A percentile compares a stretch with the other conserved stretches of the same genome.
phyloP scores from a whole-genome alignment of 306 rosid species.

The Neltuma alba region DNA sequence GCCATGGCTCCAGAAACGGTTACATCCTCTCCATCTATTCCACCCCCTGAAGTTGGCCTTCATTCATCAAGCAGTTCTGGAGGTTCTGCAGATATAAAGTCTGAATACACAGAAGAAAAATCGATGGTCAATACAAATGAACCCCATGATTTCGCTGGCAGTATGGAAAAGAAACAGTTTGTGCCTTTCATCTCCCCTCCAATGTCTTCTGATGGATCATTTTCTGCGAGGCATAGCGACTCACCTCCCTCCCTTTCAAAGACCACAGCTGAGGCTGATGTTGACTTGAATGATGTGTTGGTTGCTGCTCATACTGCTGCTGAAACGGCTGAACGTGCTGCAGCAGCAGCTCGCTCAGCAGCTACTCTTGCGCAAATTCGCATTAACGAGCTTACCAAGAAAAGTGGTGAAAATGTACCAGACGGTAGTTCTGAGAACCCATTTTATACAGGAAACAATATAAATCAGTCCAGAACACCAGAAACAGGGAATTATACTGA shows the following conservation, averaged over 20 bases:
- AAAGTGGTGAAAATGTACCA: conserved; percentile 46
- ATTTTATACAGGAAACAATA: conserved; percentile 47
- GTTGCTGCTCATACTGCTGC: conserved; percentile 97
- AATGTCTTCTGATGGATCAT: conserved; percentile 54
- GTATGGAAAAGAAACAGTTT: conserved; percentile 65
- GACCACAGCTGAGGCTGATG: conserved; percentile 48
- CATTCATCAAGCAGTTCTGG: conserved; percentile 44
- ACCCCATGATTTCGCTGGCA: conserved; percentile 49
- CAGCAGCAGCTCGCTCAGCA: conserved; percentile 90
- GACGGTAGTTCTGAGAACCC: conserved; percentile 63
- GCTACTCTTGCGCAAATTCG: conserved; percentile 91
- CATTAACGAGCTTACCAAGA: conserved; percentile 76
- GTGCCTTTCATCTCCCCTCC: conserved; percentile 82
- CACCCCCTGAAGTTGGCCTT: conserved; percentile 46
- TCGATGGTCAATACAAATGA: conserved; percentile 45
- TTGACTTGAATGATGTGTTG: conserved; percentile 83
- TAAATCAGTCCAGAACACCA: conserved; percentile 36
- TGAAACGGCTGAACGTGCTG: conserved; percentile 92
- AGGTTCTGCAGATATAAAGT: conserved; percentile 33
- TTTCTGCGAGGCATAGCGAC: conserved; percentile 46
- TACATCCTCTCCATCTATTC: conserved; percentile 43
- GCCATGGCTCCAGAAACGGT: conserved; percentile 56
- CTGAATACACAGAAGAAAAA: conserved; percentile 42
- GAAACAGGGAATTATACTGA: conserved; percentile 42
- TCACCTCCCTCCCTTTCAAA: conserved; percentile 50